Conservation (phyloP, 129 eudicot genomes). For the Flaveria linearis region DNA sequence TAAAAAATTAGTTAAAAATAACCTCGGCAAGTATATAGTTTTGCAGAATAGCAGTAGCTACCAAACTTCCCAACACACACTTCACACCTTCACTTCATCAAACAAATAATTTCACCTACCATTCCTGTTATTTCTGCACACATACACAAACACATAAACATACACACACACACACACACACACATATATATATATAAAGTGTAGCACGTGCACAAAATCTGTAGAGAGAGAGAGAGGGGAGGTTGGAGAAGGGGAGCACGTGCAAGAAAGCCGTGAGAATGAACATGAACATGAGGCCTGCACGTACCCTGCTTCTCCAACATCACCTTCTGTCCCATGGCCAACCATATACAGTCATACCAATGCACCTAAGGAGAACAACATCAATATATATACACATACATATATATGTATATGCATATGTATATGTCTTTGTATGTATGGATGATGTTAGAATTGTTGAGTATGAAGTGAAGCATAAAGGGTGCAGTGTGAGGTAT, state of each 20-base stretch:
- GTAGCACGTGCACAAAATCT: not conserved
- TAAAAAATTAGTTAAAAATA: not conserved
- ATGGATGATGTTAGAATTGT: not conserved
- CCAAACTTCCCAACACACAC: not conserved
- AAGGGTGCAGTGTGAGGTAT: not conserved
- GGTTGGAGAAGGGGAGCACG: conserved; percentile 91
- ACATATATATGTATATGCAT: too few relatives aligned
- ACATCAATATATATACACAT: too few relatives aligned
- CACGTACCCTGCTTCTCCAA: conserved; percentile 95
- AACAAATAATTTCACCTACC: too few relatives aligned
- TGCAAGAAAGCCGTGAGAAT: conserved; percentile 41
- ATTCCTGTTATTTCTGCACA: conserved; percentile 6
- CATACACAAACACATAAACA: not conserved
- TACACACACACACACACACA: too few relatives aligned
- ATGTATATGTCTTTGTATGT: not conserved
- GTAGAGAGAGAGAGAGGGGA: conserved; percentile 28
- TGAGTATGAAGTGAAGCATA: not conserved
- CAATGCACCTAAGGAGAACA: not conserved
- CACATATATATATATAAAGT: not conserved
- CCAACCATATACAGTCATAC: not conserved
- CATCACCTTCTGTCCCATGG: conserved; percentile 51
- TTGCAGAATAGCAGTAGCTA: not conserved
- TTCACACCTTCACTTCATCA: too few relatives aligned
- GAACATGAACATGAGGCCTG: conserved; percentile 28
- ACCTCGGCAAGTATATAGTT: not conserved